Percentiles rank a stretch among this genome's conserved stretches.
These are phyloP conservation scores for Aquilaria agallochum DNA, from an alignment of 441 rosid species.

Conservation along the genomic window DNA sequence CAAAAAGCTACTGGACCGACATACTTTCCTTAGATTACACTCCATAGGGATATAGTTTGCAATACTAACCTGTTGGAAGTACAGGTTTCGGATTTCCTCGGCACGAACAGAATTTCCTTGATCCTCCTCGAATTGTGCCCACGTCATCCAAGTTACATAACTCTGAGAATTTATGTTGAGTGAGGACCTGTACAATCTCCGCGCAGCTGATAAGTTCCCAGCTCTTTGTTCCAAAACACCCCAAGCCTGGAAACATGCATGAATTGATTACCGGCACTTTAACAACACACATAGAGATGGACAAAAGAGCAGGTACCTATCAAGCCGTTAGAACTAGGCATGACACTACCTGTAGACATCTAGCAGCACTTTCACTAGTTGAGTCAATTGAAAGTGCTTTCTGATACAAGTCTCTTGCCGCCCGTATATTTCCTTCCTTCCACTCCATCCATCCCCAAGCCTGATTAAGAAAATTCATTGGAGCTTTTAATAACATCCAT, in stretches of 20 bases:
- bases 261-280: neutral
- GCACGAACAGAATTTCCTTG: conserved; percentile 90
- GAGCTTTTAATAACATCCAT: neutral
- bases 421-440: conserved; percentile 85
- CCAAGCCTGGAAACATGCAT: conserved; percentile 62
- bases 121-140: conserved; percentile 94
- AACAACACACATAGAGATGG: neutral
- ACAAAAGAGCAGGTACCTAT: too few relatives aligned
- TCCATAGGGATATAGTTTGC: too few relatives aligned
- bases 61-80: conserved; percentile 87
- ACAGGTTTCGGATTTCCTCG: conserved; percentile 89
- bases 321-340: neutral
- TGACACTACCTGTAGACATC: conserved; percentile 73
- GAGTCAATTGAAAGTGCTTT: conserved; percentile 70
- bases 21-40: too few relatives aligned
- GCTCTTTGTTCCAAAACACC: conserved; percentile 92
- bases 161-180: conserved; percentile 82
- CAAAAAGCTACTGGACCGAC: too few relatives aligned
- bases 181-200: conserved; percentile 85
- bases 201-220: conserved; percentile 80
- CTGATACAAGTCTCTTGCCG: conserved; percentile 81
- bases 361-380: conserved; percentile 77
- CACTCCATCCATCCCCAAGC: conserved; percentile 99
- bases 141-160: conserved; percentile 96
- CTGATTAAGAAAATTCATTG: conserved; percentile 29